Evolutionary conservation across 2,329 filamentous ascomycete species (phyloP).

Genomic region (Balansia obtecta): DNA sequence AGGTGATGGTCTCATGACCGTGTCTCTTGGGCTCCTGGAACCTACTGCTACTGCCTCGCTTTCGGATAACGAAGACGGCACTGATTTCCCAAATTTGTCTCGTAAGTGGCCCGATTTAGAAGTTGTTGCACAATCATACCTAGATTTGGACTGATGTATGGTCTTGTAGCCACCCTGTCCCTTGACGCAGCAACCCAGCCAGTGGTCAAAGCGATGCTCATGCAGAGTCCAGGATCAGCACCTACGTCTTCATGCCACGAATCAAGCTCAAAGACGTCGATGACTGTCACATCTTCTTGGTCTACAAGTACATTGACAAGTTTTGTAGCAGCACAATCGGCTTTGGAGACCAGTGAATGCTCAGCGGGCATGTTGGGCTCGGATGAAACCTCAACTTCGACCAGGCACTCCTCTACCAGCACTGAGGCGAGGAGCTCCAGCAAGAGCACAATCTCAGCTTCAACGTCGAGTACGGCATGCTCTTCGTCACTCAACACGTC

Average conservation of each 20-base stretch:
- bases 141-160: background rate
- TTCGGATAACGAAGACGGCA: background rate
- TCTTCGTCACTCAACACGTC: background rate
- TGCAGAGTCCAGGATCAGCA: background rate
- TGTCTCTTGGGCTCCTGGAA: slow-evolving; percentile 12
- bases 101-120: background rate
- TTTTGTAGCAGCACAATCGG: background rate
- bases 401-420: background rate
- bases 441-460: background rate
- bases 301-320: background rate
- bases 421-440: background rate
- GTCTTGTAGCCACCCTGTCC: background rate
- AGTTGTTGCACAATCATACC: background rate
- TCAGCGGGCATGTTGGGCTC: background rate
- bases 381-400: background rate
- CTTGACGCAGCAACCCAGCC: background rate
- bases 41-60: slow-evolving; percentile 8
- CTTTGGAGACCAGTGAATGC: background rate
- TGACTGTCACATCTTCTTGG: background rate
- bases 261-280: background rate
- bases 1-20: slow-evolving; percentile 19
- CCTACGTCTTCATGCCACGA: background rate
- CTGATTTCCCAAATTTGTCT: background rate
- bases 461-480: background rate
- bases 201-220: background rate